phyloP scores from a whole-genome alignment of 345 rosid genomes.

The Eucalyptus rudis region DNA sequence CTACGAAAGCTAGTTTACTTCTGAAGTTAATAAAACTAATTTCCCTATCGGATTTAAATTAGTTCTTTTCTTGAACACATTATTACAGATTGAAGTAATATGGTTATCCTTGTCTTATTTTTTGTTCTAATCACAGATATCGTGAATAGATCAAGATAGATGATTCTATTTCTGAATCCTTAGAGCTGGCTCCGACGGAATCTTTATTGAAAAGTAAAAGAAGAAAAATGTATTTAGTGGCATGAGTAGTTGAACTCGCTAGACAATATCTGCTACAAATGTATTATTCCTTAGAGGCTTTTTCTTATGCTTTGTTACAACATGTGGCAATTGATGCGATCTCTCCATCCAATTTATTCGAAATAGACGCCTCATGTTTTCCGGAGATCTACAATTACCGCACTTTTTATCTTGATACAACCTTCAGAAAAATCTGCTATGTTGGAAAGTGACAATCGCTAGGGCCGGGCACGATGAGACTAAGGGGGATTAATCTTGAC shows the following conservation, averaged over 20 bases:
- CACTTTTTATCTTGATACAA: not conserved
- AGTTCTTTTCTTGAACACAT: not conserved
- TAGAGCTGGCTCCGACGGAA: not conserved
- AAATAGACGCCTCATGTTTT: not conserved
- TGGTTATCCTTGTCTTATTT: no score
- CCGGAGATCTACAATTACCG: not conserved
- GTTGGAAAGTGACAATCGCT: not conserved
- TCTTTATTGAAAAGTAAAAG: not conserved
- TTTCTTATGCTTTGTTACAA: not conserved
- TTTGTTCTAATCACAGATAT: not conserved
- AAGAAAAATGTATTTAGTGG: not conserved
- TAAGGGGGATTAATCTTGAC: not conserved
- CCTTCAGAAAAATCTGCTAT: not conserved
- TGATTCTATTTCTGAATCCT: not conserved
- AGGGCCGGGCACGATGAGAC: not conserved
- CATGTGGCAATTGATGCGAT: not conserved
- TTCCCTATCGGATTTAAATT: not conserved
- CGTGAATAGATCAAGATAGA: not conserved
- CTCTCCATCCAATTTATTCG: not conserved
- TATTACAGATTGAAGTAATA: not conserved
- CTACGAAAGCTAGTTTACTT: not conserved
- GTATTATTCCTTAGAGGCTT: not conserved
- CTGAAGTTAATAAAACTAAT: no score
- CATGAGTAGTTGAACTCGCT: not conserved
- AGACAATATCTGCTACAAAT: not conserved